Base-by-base conservation (phyloP, 2,329 filamentous ascomycete species). In the Thermoascus crustaceus region DNA sequence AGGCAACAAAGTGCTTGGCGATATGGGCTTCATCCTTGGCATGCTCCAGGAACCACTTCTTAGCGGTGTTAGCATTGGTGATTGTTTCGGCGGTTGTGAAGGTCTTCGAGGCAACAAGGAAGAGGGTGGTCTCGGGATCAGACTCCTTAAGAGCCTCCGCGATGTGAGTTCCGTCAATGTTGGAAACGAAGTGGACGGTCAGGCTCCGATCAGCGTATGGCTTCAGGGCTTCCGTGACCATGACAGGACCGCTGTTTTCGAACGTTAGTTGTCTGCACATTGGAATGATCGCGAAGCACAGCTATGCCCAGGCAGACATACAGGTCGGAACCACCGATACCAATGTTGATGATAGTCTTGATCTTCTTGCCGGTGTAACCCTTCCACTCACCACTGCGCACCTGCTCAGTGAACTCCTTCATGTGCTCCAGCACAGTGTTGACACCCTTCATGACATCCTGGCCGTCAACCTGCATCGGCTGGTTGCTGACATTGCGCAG, bases 91-190 rank as follows among this genome's bases (percentile, higher is more conserved):
- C 91, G 7, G 91, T 98, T 45, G 91, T 98, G 68, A 98, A 98
- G 45, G 91, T 98, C 81, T 98, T 98, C 66, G 89, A 96, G 38
- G 91, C 91, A 52, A 98, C 78, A 51, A 98, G 76, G 81, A 98
- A 96, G 46, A 98, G 82, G n/a, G 91, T 95, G 31, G 89, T 95
- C 72, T 98, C 91, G 32, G 89, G 89, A 63, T 98, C 80, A 6
- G 89, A 94, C 53, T 80, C 68, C 58, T 78, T 81, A 42, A 96
- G 77, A 33, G 91, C 88, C 70, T 98, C 91, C 31, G 87, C 85
- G 61, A 96, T 86, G 71, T 98, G 91, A 37, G 91, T 98, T 49
- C 91, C 91, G 61, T 98, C 91, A 59, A 98, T 96, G 76, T 98
- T 98, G 71, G 89, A 96, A 50, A 98, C 91, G 55, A 98, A 98